These are phyloP conservation scores for Hura crepitans DNA, from an alignment of 441 rosid genomes.

Conservation along the genomic window DNA sequence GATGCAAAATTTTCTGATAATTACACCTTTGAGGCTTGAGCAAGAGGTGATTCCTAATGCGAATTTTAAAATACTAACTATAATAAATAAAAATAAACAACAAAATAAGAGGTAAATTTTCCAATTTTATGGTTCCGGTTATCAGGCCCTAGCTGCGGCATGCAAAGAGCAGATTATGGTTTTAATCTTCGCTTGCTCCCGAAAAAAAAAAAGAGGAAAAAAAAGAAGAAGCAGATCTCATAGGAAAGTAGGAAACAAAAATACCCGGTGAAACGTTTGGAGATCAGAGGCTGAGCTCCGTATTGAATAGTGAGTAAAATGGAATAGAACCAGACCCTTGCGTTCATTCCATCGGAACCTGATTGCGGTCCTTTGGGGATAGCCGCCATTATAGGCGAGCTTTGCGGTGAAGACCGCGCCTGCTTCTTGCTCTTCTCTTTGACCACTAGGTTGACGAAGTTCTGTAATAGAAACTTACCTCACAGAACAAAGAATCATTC, in stretches of 20 bases:
- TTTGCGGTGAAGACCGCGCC: background rate
- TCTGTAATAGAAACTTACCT: background rate
- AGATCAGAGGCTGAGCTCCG: constrained; percentile 91
- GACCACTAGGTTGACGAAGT: background rate
- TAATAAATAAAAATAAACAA: background rate
- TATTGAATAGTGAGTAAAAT: constrained; percentile 77
- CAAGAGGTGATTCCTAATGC: no score
- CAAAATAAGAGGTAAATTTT: background rate
- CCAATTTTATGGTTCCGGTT: no score
- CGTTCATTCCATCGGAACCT: constrained; percentile 28
- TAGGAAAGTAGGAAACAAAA: background rate
- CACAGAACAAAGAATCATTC: background rate
- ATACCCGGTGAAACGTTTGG: constrained; percentile 84
- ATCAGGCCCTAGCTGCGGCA: no score
- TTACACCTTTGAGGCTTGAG: no score
- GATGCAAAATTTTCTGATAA: no score
- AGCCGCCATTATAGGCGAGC: constrained; percentile 35
- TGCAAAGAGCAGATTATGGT: no score
- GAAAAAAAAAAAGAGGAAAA: background rate
- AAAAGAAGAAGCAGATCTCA: background rate
- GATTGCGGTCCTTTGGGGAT: constrained; percentile 18
- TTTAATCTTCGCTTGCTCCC: background rate
- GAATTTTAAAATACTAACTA: background rate
- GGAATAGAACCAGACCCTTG: constrained; percentile 60
- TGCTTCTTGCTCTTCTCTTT: background rate